A percentile compares a stretch with the other conserved stretches of the same genome.
Evolutionary conservation across 352 stramenopile genomes (phyloP).

Genomic region (Phytophthora ramorum): DNA sequence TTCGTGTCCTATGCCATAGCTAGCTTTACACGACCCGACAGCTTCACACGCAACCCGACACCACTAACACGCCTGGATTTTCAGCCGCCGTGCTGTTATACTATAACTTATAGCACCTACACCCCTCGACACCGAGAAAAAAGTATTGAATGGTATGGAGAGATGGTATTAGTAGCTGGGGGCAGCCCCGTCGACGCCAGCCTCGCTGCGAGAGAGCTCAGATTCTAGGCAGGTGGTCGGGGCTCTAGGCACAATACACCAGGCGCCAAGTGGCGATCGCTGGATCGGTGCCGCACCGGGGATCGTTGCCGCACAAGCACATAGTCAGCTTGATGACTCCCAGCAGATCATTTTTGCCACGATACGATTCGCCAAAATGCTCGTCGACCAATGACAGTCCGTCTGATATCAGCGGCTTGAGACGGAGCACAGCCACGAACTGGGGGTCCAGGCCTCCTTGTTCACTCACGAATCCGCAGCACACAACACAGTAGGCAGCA

Average conservation of each 20-base stretch:
- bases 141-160: too few relatives aligned
- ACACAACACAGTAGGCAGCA: background rate
- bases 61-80: background rate
- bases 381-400: background rate
- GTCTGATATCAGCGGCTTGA: slow-evolving; percentile 11
- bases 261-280: slow-evolving; percentile 6
- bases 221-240: background rate
- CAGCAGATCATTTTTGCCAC: slow-evolving; percentile 19
- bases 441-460: slow-evolving; percentile 19
- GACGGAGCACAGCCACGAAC: slow-evolving; percentile 7
- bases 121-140: too few relatives aligned
- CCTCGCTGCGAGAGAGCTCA: background rate
- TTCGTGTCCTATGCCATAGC: background rate
- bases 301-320: slow-evolving; percentile 14
- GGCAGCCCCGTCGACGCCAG: background rate
- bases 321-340: slow-evolving; percentile 21
- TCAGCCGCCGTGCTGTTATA: background rate
- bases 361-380: background rate
- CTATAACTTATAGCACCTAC: background rate
- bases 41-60: background rate
- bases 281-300: slow-evolving; percentile 16
- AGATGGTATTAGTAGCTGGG: too few relatives aligned
- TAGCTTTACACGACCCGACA: background rate
- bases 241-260: background rate
- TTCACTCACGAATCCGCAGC: slow-evolving; percentile 30